Evolutionary conservation across 2,329 filamentous ascomycete species (phyloP), one percentile per base, ranked within the genome.

Genomic region (Colletotrichum siamense): DNA sequence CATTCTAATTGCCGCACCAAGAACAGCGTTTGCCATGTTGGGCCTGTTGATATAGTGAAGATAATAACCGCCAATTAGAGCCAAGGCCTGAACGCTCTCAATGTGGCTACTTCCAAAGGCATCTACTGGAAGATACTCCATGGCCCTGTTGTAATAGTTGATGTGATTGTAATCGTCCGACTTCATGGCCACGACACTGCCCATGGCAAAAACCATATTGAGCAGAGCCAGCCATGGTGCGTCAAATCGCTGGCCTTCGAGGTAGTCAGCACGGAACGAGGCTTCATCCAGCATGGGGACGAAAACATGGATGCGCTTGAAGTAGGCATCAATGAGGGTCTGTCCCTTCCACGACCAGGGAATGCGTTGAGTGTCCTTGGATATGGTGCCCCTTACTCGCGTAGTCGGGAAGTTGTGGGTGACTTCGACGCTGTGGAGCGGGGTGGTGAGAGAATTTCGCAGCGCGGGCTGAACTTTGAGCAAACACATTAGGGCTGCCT

Each of bases 131-230:
- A 95, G 85, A 79, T 94, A 90, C 71, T 92, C 90, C 84, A 93
- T 93, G 22, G 93, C 92, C 32, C 91, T 89, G 78, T 90, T 90
- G 84, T 94, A 95, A 84, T 94, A 95, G 77, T 90, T 90, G 80
- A 94, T 89, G 80, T 95, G 94, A 72, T 89, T 91, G 77, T 91
- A 90, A 81, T 95, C 93, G 55, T 93, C 88, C 1, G 88, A 89
- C 79, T 90, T 93, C 78, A 91, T 91, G 44, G 92, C 92, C 2
- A 91, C 93, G 66, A 96, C 92, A 79, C 92, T 94, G 16, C 94
- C 94, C 86, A 95, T 91, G 6, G 94, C 93, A 78, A 95, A 93
- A 6, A 96, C 93, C 86, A 94, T 94, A 82, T 96, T 95, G 24
- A 95, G 86, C 8, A 96, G 85, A 10, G 92, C 92, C 22, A 95